A percentile compares a stretch with the other conserved stretches of the same genome.
Evolutionary conservation across 139 green algal species (phyloP).

Genomic region (Chlamydomonas eustigma): DNA sequence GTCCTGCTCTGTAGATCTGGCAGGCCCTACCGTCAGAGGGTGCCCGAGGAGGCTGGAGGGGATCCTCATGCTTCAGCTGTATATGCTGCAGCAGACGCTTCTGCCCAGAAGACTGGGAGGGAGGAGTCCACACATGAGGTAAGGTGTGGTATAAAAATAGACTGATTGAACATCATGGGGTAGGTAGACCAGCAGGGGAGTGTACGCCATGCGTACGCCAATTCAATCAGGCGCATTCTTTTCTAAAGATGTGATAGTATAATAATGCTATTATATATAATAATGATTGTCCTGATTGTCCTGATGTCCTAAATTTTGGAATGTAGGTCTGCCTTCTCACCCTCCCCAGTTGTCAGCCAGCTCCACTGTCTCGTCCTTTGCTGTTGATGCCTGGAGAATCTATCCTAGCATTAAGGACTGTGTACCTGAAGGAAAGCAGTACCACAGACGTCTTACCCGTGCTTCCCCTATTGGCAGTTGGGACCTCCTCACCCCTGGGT

Average conservation of each 20-base stretch:
- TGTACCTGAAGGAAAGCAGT: conserved; percentile 37
- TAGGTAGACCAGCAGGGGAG: too few relatives aligned
- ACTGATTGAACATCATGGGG: too few relatives aligned
- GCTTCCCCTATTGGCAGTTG: conserved; percentile 50
- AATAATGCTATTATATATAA: too few relatives aligned
- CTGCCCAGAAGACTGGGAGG: conserved; percentile 8
- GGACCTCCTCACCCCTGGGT: conserved; percentile 38
- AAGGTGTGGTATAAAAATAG: too few relatives aligned
- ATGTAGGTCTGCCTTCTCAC: conserved; percentile 43
- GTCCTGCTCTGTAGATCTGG: too few relatives aligned
- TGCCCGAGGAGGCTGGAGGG: conserved; percentile 56
- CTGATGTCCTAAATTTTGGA: too few relatives aligned
- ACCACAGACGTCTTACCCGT: conserved; percentile 31
- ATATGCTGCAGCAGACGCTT: conserved; percentile 45
- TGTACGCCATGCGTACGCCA: too few relatives aligned
- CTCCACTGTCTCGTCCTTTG: not conserved
- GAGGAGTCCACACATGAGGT: conserved; percentile 37
- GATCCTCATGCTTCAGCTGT: conserved; percentile 31
- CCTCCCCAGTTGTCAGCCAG: not conserved
- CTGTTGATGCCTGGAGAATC: conserved; percentile 58
- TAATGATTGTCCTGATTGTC: too few relatives aligned
- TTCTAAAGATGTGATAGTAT: too few relatives aligned
- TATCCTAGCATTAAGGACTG: conserved; percentile 36
- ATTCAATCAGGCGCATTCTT: too few relatives aligned
- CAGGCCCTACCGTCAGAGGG: conserved; percentile 14